Base-by-base conservation (phyloP, 495 filamentous ascomycete genomes). In the Aspergillus ellipticus region DNA sequence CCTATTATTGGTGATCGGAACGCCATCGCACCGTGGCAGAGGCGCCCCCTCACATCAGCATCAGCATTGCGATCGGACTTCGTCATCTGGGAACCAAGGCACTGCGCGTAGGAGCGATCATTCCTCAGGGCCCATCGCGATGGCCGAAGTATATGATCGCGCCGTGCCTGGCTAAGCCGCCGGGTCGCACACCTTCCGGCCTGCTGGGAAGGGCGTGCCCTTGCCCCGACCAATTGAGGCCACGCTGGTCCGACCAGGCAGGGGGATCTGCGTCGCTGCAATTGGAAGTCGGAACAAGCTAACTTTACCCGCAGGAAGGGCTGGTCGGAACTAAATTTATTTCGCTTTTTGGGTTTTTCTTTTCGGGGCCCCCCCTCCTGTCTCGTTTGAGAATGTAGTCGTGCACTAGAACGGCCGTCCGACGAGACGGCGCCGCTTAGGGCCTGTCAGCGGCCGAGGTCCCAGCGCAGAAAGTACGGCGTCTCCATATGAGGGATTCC, bases 131-230 rank as follows among this genome's bases (percentile, higher is more conserved):
- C 24, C 24, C 24, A 28, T 28, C 24, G 7, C 35, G 35, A 39
- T 39, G 35, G 35, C 13, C n/a, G n/a, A 39, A 39, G 35, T 39
- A 39, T 39, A 39, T 39, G 35, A 39, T 42, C 39, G 7, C 41
- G 42, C 26, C 39, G 46, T 50, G 45, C 46, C 43, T 50, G 54
- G 47, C 54, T 56, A 54, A 54, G 31, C 26, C 16, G 20, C 43
- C 29, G 42, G 42, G 54, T 56, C 39, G 49, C 47, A 43, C 47
- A 56, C 54, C 54, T 56, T 56, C 54, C 54, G 39, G 21, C 24
- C 39, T 33, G 54, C 47, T 56, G 54, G 54, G 42, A 54, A 54
- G 42, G 8, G 45, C 37, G 39, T 33, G 51, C 41, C 22, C 41
- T 16, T 8, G 20, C 22, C 20, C 35, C 20, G 41, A 45, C 51